phyloP scores from a whole-genome alignment of 495 filamentous ascomycete species.

The Cryomyces minteri region DNA sequence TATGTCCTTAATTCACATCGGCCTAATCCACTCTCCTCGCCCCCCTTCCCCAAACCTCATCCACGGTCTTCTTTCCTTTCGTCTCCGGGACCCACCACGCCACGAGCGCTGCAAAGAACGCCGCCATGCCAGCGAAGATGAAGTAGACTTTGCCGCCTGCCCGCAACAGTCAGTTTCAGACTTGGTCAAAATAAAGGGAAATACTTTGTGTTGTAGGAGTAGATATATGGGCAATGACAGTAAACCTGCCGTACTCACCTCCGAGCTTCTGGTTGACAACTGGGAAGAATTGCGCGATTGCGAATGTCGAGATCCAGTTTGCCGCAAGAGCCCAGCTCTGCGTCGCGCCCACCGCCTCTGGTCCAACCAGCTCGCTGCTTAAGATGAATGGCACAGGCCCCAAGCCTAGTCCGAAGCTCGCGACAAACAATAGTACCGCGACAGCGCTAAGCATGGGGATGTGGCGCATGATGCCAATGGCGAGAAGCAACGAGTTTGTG shows the following conservation, averaged over 20 bases:
- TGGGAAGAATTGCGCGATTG: constrained; percentile 88
- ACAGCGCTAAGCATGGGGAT: constrained; percentile 59
- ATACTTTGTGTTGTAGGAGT: too few species aligned
- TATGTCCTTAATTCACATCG: too few species aligned
- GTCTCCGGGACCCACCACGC: constrained; percentile 63
- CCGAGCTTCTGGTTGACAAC: constrained; percentile 58
- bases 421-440: constrained; percentile 68
- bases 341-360: constrained; percentile 74
- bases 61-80: constrained; percentile 54
- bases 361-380: constrained; percentile 69
- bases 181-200: too few species aligned
- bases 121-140: constrained; percentile 60
- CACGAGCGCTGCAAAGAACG: constrained; percentile 46
- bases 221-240: too few species aligned
- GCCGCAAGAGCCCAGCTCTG: constrained; percentile 71
- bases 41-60: constrained; percentile 67
- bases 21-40: too few species aligned
- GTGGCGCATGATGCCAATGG: constrained; percentile 49
- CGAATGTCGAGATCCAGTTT: constrained; percentile 81
- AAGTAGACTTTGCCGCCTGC: constrained; percentile 63
- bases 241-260: constrained; percentile 1
- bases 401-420: constrained; percentile 75
- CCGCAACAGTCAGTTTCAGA: too few species aligned
- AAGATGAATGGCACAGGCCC: constrained; percentile 92
- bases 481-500: constrained; percentile 50